phyloP scores from a whole-genome alignment of 208 protist genomes.

The Phytomonas sp. region DNA sequence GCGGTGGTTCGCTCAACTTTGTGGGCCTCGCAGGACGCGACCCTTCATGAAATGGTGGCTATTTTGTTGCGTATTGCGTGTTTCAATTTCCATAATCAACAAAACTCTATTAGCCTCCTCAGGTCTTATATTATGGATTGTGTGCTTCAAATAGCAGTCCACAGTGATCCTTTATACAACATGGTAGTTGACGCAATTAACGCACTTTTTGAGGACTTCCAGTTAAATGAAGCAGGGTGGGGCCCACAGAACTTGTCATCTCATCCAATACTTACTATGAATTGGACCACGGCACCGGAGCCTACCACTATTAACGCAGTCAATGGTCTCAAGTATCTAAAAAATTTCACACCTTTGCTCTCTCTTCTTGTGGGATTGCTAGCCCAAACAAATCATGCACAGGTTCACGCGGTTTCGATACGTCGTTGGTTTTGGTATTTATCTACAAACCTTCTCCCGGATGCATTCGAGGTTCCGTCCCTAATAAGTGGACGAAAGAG shows the following conservation, averaged over 20 bases:
- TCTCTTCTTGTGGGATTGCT: constrained; percentile 53
- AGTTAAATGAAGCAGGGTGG: neutral
- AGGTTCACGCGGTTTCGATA: constrained; percentile 47
- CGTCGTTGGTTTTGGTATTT: constrained; percentile 59
- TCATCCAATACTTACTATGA: neutral
- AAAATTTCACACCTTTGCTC: constrained; percentile 22
- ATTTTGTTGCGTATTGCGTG: constrained; percentile 19
- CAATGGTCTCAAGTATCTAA: neutral
- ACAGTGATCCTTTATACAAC: constrained; percentile 54
- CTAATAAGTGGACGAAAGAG: constrained; percentile 42
- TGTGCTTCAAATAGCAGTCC: constrained; percentile 53
- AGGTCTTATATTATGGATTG: constrained; percentile 47
- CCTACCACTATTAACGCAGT: neutral
- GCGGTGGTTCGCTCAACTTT: constrained; percentile 41
- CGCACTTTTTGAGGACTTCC: constrained; percentile 14
- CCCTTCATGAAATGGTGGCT: constrained; percentile 36
- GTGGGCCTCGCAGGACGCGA: constrained; percentile 47
- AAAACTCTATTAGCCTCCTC: constrained; percentile 8
- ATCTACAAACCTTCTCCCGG: constrained; percentile 38
- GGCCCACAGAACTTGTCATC: neutral
- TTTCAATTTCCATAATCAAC: constrained; percentile 1
- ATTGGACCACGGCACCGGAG: neutral
- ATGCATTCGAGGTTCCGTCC: constrained; percentile 59
- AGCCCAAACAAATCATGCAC: constrained; percentile 36
- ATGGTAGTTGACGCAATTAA: constrained; percentile 46